Conservation (phyloP, 148 eudicot genomes). For the Polygonum maritimum region DNA sequence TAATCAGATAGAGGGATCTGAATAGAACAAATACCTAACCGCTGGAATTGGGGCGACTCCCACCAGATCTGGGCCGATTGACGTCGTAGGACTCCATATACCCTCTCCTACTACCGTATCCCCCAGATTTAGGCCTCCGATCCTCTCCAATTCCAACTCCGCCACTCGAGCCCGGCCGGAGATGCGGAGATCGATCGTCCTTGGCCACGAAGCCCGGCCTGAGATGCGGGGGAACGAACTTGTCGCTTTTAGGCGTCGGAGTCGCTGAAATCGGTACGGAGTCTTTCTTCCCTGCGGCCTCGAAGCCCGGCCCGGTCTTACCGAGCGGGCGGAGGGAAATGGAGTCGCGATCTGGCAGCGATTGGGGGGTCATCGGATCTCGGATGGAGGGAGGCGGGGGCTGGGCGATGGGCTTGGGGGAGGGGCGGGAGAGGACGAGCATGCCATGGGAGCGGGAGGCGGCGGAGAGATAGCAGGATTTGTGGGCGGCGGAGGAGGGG, state of each 20-base stretch:
- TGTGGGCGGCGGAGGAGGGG: conserved; percentile 17
- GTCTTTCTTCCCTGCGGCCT: conserved; percentile 6
- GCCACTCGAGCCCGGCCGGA: conserved; percentile 22
- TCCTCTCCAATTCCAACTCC: conserved; percentile 19
- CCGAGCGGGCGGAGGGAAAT: conserved; percentile 60
- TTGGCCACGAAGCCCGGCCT: conserved; percentile 47
- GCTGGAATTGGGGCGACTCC: conserved; percentile 47
- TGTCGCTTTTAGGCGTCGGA: conserved; percentile 23
- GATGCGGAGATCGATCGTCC: conserved; percentile 31
- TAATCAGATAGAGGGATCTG: not conserved
- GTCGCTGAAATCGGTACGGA: conserved; percentile 7
- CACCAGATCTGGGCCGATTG: conserved; percentile 48
- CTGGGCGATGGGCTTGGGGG: conserved; percentile 41
- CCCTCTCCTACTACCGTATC: conserved; percentile 26
- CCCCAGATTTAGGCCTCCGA: conserved; percentile 39
- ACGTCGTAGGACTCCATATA: conserved; percentile 21
- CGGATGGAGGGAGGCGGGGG: conserved; percentile 9
- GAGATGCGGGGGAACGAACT: conserved; percentile 67
- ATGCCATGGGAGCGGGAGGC: conserved; percentile 64
- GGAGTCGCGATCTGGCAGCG: conserved; percentile 9
- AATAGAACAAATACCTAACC: conserved; percentile 31
- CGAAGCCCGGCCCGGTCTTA: conserved; percentile 30
- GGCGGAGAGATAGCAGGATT: conserved; percentile 28
- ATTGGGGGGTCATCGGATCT: not conserved
- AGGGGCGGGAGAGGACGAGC: conserved; percentile 32